A percentile compares a stretch with the other conserved stretches of the same genome.
These are phyloP conservation scores for Rhodamnia rubescens DNA, from an alignment of 345 rosid species.

Conservation along the genomic window DNA sequence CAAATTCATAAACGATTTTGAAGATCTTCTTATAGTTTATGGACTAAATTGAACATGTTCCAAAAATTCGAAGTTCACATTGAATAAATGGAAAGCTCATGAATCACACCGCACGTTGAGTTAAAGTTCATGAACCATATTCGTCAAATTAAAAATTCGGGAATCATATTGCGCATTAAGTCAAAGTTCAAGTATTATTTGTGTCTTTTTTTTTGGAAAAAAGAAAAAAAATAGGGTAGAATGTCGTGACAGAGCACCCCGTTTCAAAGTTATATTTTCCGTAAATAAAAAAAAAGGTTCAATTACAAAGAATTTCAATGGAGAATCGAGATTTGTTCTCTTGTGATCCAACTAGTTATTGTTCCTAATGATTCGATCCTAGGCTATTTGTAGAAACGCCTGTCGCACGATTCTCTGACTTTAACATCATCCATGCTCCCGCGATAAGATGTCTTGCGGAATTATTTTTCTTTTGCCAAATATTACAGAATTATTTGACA, in stretches of 20 bases:
- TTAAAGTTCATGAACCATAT: too few species aligned
- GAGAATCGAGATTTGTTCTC: not conserved
- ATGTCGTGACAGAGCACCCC: not conserved
- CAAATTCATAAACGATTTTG: too few species aligned
- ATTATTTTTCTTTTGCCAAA: not conserved
- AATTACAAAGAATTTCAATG: not conserved
- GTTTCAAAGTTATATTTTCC: not conserved
- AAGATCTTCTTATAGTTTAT: too few species aligned
- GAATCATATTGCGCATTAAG: too few species aligned
- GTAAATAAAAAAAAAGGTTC: too few species aligned
- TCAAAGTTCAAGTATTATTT: too few species aligned
- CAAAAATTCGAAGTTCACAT: too few species aligned
- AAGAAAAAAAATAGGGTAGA: not conserved
- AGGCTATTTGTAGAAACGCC: not conserved
- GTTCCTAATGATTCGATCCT: not conserved
- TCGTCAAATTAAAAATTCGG: too few species aligned
- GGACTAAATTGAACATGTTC: too few species aligned
- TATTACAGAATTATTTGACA: not conserved
- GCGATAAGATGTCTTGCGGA: not conserved
- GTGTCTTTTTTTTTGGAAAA: too few species aligned
- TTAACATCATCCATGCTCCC: not conserved
- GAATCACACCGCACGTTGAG: too few species aligned
- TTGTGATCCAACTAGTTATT: not conserved
- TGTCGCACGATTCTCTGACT: not conserved
- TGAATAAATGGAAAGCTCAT: too few species aligned